Evolutionary conservation across 371 early-diverging fungal species (phyloP).

Genomic region (Saksenaea vasiformis): DNA sequence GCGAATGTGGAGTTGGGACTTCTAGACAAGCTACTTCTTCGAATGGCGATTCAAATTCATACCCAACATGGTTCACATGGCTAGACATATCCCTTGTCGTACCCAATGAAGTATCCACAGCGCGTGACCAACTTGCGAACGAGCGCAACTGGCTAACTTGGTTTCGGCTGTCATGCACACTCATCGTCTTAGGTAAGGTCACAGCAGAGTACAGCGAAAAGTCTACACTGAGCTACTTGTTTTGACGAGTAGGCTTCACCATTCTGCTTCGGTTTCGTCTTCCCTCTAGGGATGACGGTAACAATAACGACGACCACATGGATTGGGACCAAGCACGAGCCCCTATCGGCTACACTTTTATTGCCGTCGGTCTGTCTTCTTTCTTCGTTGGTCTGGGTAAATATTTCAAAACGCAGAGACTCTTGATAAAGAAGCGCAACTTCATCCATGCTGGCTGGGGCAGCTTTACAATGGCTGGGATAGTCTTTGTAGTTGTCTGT

Average conservation of each 20-base stretch:
- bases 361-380: conserved; percentile 32
- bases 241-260: conserved; percentile 30
- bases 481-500: conserved; percentile 35
- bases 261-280: conserved; percentile 40
- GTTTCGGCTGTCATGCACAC: conserved; percentile 40
- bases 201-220: neutral
- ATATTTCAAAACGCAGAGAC: conserved; percentile 41
- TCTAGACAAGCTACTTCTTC: neutral
- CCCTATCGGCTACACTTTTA: conserved; percentile 38
- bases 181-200: conserved; percentile 41
- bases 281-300: conserved; percentile 17
- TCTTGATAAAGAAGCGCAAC: conserved; percentile 27
- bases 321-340: conserved; percentile 1
- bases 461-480: conserved; percentile 26
- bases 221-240: neutral
- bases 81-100: conserved; percentile 28
- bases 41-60: neutral
- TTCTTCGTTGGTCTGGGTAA: conserved; percentile 35
- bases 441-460: conserved; percentile 44
- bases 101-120: conserved; percentile 32
- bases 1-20: neutral
- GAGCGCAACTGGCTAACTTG: conserved; percentile 51
- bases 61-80: neutral
- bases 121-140: conserved; percentile 41
- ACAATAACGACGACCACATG: neutral